Evolutionary conservation across 331 rosid species (phyloP), one percentile per base, ranked within the genome.

Genomic region (Quercus phellos): DNA sequence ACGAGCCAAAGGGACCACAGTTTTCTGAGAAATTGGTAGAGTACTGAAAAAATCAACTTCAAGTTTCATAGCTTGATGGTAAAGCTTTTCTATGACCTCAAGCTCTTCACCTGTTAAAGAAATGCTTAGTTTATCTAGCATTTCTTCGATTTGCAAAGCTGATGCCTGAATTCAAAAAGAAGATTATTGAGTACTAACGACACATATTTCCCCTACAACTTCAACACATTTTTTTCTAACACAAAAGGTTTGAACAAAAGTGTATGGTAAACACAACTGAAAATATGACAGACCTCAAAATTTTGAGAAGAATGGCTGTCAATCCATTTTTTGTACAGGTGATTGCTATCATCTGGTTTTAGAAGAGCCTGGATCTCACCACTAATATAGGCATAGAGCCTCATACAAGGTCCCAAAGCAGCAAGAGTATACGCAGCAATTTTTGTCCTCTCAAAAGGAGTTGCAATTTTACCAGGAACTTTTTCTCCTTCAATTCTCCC

Each of bases 91-190:
- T 63, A 95, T 95, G 85, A 89, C 88, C 71, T 87, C 96, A 77
- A 95, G 96, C 88, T 95, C 99, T 88, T 95, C 99, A 27, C 98
- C 98, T 29, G 99, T 95, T 92, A 95, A 88, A 81, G 98, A 87
- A 85, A 88, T 92, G 60, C 96, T 89, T 42, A 95, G 85, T 81
- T 91, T 95, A 88, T 95, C 98, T 24, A 95, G 97, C 89, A 95
- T 75, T 78, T 95, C 99, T 91, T 95, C 99, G 1, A 83, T 91
- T 85, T 82, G 91, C 82, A 83, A 76, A 80, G 97, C 91, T 68
- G 97, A 81, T 77, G 92, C 96, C 99, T 95, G 74, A 80, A 88
- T 86, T 86, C 78, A 85, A 89, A 78, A 81, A 91, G 70, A 80
- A 95, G 77, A 83, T 74, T 58, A 74, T 67, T 77, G 82, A 90